Base-by-base conservation (phyloP, 139 green algal genomes). In the Chlamydomonas urium region DNA sequence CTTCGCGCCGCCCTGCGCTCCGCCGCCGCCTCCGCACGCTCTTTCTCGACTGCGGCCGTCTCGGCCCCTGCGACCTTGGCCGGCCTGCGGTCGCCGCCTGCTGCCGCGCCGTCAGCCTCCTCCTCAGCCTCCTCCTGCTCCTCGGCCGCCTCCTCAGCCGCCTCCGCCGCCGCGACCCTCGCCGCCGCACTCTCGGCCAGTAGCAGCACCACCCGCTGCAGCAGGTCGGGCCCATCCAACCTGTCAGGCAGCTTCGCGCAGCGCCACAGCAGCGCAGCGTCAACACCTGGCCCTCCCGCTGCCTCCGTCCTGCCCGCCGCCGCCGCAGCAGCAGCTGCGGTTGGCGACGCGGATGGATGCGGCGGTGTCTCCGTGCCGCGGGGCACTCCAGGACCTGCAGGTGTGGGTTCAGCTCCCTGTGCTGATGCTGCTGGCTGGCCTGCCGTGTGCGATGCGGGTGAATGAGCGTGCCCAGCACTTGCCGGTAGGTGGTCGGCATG, bases 131-230 rank as follows among this genome's bases (percentile, higher is more conserved):
- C 60, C 29, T 47, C 10, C 14, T 21, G 14, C 33, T 67, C 60
- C 33, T 67, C 60, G 19, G 14, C n/a, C 6, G 53, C 53, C 53
- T 34, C 17, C 24, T 14, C 10, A 26, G 53, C 53, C 6, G 53
- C 53, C 19, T 2, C 31, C n/a, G 26, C 17, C 35, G 48, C 38
- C 47, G 35, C 59, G 35, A 29, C 38, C 33, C 47, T 42, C 6
- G 45, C 47, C 10, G 37, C 34, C 24, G 57, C 73, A 33, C 26
- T 38, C 3, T 68, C 73, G 33, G 59, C 10, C 47, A 79, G 57
- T 5, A 70, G 1, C 24, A 47, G 26, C 47, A 80, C 6, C 38
- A 83, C 65, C 3, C 72, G 69, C 34, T 71, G 76, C 17, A 85
- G 47, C 21, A 73, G 42, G 29, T 76, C 38, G 0, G 29, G 10